Evolutionary conservation across 2,329 filamentous ascomycete species (phyloP).

Genomic region (Aaosphaeria pasadenensis): DNA sequence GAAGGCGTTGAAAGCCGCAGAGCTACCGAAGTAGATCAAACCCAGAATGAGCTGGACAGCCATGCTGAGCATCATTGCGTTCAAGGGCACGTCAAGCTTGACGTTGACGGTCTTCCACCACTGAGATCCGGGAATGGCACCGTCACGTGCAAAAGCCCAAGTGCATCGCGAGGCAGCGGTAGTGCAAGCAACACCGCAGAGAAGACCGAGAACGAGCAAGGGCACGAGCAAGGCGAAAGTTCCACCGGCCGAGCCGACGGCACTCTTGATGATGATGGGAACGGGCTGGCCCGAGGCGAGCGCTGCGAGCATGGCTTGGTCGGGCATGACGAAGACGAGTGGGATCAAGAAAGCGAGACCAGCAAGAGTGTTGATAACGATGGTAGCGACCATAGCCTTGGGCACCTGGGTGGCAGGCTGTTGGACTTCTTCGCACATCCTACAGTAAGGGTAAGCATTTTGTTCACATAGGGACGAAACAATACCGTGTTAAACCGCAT

Average conservation of each 20-base stretch:
- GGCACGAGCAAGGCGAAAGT: conserved; percentile 63
- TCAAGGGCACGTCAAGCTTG: conserved; percentile 63
- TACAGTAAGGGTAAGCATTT: conserved; percentile 32
- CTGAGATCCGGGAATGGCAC: conserved; percentile 62
- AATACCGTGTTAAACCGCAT: conserved; percentile 13
- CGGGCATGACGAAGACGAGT: conserved; percentile 66
- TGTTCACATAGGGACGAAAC: conserved; percentile 8
- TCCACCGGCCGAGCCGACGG: conserved; percentile 59
- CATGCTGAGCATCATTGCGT: conserved; percentile 72
- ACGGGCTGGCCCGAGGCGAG: conserved; percentile 61
- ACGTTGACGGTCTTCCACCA: conserved; percentile 61
- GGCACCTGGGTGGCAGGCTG: conserved; percentile 66
- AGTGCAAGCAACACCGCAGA: conserved; percentile 68
- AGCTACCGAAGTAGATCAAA: conserved; percentile 67
- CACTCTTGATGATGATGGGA: conserved; percentile 61
- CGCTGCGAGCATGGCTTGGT: conserved; percentile 54
- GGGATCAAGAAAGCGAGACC: conserved; percentile 68
- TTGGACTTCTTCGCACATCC: conserved; percentile 72
- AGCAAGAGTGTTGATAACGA: conserved; percentile 64
- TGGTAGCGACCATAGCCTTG: conserved; percentile 67
- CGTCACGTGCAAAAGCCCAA: conserved; percentile 69
- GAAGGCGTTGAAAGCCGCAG: conserved; percentile 70
- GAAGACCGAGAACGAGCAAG: conserved; percentile 62
- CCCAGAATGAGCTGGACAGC: conserved; percentile 62
- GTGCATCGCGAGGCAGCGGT: conserved; percentile 66